phyloP scores from a whole-genome alignment of 2,329 filamentous ascomycete species.

The Fusarium nurragi region DNA sequence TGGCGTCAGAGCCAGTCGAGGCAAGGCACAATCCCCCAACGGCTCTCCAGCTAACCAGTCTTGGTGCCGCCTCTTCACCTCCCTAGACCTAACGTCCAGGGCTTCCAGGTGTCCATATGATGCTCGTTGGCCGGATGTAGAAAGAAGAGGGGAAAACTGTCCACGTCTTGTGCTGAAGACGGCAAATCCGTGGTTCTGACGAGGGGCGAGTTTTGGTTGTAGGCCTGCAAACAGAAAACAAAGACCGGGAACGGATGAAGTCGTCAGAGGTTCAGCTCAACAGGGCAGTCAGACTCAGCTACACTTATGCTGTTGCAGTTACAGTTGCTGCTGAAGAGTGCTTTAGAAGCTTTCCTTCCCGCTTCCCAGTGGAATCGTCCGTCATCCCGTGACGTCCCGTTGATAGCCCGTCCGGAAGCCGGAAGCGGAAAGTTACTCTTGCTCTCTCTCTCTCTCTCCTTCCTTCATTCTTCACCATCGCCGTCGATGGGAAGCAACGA shows the following conservation, averaged over 20 bases:
- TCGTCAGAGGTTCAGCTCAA: neutral
- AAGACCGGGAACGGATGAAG: neutral
- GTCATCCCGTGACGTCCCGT: constrained; percentile 31
- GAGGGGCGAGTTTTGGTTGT: neutral
- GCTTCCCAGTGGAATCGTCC: constrained; percentile 5
- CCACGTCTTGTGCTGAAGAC: neutral
- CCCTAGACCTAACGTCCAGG: constrained; percentile 13
- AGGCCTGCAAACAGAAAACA: constrained; percentile 4
- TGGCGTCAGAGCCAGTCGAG: constrained; percentile 17
- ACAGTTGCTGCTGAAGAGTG: neutral
- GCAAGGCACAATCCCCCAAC: neutral
- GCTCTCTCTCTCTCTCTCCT: neutral
- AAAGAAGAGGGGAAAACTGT: constrained; percentile 1
- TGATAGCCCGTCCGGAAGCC: constrained; percentile 2
- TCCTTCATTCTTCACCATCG: neutral
- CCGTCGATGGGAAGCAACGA: neutral
- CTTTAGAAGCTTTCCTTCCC: constrained; percentile 3
- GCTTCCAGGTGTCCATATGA: neutral
- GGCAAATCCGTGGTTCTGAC: neutral
- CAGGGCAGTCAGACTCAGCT: neutral
- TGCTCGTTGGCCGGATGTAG: constrained; percentile 18
- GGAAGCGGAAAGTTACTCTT: constrained; percentile 13
- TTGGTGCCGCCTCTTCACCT: neutral
- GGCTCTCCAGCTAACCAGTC: neutral
- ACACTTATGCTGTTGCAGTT: neutral